A percentile compares a stretch with the other conserved stretches of the same genome.
phyloP scores from a whole-genome alignment of 2,329 filamentous ascomycete genomes.

The Curvularia sp. region DNA sequence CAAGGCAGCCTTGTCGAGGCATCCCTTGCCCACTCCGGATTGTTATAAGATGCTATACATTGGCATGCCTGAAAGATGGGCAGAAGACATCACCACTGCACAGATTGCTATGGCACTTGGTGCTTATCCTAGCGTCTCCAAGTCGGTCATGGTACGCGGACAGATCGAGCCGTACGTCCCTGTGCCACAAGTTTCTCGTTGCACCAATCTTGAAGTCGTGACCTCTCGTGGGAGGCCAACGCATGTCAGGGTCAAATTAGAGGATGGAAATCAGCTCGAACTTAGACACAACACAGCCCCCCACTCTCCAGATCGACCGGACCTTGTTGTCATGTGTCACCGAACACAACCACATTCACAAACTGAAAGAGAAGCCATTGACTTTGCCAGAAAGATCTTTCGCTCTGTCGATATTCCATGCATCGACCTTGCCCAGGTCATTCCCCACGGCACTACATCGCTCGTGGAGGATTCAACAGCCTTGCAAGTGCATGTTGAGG shows the following conservation, averaged over 20 bases:
- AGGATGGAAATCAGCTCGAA: conserved; percentile 36
- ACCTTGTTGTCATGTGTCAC: conserved; percentile 47
- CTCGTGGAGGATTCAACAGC: conserved; percentile 29
- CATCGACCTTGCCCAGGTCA: conserved; percentile 42
- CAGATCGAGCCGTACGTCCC: conserved; percentile 44
- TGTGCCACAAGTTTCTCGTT: conserved; percentile 41
- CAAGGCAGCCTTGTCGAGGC: conserved; percentile 37
- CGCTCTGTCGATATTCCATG: conserved; percentile 35
- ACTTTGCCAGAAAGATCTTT: conserved; percentile 36
- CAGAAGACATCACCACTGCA: conserved; percentile 38
- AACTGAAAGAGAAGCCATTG: conserved; percentile 29
- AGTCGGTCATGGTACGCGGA: conserved; percentile 47
- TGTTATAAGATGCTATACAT: conserved; percentile 47
- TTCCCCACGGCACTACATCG: conserved; percentile 36
- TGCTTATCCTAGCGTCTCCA: conserved; percentile 40
- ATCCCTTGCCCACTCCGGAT: conserved; percentile 34
- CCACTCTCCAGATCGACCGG: conserved; percentile 24
- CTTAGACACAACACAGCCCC: conserved; percentile 23
- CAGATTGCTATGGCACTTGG: conserved; percentile 45
- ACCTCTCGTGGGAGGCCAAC: conserved; percentile 15
- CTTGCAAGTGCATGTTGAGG: conserved; percentile 45
- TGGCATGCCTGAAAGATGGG: conserved; percentile 42
- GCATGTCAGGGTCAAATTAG: conserved; percentile 27
- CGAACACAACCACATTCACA: conserved; percentile 16
- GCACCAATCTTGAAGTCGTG: conserved; percentile 27